Conservation (phyloP, 2,329 filamentous ascomycete species). For the Arthrobotrys musiformis region DNA sequence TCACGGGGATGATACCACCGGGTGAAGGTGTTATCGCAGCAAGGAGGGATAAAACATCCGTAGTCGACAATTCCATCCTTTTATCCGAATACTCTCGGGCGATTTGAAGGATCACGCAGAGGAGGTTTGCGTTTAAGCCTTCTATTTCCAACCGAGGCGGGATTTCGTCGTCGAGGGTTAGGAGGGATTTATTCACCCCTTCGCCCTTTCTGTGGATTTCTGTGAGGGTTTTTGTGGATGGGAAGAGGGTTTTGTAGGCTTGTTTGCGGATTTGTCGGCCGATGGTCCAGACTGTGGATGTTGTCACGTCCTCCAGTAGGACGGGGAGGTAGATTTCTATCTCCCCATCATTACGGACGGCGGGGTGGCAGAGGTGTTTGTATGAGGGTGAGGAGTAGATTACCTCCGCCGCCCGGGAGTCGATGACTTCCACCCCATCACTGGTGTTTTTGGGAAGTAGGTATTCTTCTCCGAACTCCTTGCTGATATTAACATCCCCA, state of each 20-base stretch:
- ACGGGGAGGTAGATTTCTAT: conserved; percentile 30
- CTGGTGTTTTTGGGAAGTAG: conserved; percentile 22
- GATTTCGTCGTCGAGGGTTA: not conserved
- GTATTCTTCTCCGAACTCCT: conserved; percentile 31
- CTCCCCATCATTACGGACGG: not conserved
- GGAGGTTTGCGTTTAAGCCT: not conserved
- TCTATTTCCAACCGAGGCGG: too few relatives aligned
- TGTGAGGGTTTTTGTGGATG: not conserved
- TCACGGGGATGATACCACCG: not conserved
- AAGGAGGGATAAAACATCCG: conserved; percentile 19
- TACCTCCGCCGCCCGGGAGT: conserved; percentile 37
- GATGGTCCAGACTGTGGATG: conserved; percentile 27
- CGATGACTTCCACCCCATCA: too few relatives aligned
- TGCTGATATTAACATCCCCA: not conserved
- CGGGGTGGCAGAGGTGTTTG: too few relatives aligned
- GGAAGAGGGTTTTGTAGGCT: conserved; percentile 24
- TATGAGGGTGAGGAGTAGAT: too few relatives aligned
- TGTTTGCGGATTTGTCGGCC: not conserved
- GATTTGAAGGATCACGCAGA: not conserved
- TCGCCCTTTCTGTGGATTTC: conserved; percentile 31
- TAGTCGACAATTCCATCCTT: not conserved
- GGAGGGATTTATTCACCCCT: not conserved
- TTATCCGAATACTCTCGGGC: not conserved
- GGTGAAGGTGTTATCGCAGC: conserved; percentile 11
- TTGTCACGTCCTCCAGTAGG: conserved; percentile 27